Evolutionary conservation across 495 filamentous ascomycete species (phyloP).

Genomic region (Neurospora sp.): DNA sequence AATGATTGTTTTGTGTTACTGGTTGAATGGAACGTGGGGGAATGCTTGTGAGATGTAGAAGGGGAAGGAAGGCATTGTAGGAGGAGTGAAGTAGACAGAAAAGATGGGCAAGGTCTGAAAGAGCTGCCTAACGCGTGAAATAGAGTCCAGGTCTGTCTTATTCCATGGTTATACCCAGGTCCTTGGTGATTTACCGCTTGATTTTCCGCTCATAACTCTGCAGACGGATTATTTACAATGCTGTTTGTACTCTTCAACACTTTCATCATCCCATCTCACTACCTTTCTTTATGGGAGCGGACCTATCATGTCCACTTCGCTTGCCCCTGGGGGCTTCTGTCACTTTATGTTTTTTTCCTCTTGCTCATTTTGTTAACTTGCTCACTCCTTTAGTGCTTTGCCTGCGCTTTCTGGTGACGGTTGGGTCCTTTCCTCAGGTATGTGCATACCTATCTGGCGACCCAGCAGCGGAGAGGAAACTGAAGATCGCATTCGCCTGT

Average conservation of each 20-base stretch:
- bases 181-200: not conserved
- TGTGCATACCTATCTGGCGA: too few species aligned
- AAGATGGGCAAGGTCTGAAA: too few species aligned
- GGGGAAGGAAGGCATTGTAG: too few species aligned
- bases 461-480: too few species aligned
- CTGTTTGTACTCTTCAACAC: not conserved
- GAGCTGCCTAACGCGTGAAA: too few species aligned
- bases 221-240: not conserved
- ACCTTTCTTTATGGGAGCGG: not conserved
- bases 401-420: not conserved
- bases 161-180: too few species aligned
- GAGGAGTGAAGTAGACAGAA: too few species aligned
- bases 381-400: not conserved
- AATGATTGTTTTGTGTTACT: not conserved
- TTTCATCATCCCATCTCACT: not conserved
- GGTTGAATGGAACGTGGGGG: too few species aligned
- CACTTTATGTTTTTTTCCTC: not conserved
- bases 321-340: not conserved
- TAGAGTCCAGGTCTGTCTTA: too few species aligned
- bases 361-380: not conserved
- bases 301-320: not conserved
- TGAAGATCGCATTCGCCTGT: too few species aligned
- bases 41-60: too few species aligned
- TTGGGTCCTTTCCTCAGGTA: too few species aligned
- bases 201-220: not conserved